phyloP scores from a whole-genome alignment of 345 rosid species.

The Erysimum cheiranthoides region DNA sequence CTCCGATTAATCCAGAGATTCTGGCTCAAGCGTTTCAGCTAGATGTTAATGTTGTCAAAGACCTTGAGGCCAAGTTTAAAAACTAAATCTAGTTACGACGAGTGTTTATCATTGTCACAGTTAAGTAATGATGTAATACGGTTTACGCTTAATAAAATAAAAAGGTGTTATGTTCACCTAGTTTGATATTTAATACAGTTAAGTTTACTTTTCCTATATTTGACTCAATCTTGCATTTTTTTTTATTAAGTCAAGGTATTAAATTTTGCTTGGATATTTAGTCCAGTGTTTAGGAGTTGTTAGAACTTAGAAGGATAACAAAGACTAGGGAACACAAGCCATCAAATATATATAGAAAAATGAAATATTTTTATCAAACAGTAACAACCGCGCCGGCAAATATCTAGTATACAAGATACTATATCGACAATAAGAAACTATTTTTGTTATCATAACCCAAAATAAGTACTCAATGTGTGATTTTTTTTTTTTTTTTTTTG shows the following conservation, averaged over 20 bases:
- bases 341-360: too few relatives aligned
- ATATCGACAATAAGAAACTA: too few relatives aligned
- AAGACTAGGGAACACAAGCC: not conserved
- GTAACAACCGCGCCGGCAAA: too few relatives aligned
- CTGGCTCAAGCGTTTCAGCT: slow-evolving; percentile 52
- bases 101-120: not conserved
- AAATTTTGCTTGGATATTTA: not conserved
- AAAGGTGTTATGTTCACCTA: slow-evolving; percentile 28
- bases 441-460: too few relatives aligned
- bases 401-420: too few relatives aligned
- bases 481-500: too few relatives aligned
- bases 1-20: slow-evolving; percentile 48
- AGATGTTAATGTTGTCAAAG: slow-evolving; percentile 45
- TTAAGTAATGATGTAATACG: slow-evolving; percentile 13
- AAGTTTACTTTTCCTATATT: not conserved
- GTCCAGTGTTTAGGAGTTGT: not conserved
- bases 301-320: not conserved
- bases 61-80: slow-evolving; percentile 48
- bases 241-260: too few relatives aligned
- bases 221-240: not conserved
- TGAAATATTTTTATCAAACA: too few relatives aligned
- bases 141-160: slow-evolving; percentile 6
- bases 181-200: not conserved
- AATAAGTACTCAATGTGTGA: too few relatives aligned
- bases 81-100: slow-evolving; percentile 13